Conservation (phyloP, 75 land plant genomes). For the Cupressus sempervirens region DNA sequence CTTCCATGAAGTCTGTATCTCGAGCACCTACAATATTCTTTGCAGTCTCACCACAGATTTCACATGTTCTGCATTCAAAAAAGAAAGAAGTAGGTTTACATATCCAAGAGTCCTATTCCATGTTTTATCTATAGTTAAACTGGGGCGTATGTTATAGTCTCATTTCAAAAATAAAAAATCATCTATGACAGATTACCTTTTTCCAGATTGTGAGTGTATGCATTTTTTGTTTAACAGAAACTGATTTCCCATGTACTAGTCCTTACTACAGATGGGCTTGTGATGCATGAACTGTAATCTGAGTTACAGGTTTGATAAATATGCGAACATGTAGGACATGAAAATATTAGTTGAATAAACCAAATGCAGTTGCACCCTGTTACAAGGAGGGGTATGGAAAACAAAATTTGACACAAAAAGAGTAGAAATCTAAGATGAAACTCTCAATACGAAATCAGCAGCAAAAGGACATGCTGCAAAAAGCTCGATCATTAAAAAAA, state of each 20-base stretch:
- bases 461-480: not conserved
- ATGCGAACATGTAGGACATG: not conserved
- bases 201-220: not conserved
- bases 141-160: not conserved
- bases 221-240: not conserved
- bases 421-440: not conserved
- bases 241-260: not conserved
- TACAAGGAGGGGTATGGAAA: not conserved
- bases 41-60: conserved; percentile 55
- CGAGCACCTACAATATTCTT: conserved; percentile 35
- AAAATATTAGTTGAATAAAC: not conserved
- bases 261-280: not conserved
- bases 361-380: not conserved
- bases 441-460: not conserved
- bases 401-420: not conserved
- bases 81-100: not conserved
- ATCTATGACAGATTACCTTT: not conserved
- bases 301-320: not conserved
- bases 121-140: not conserved
- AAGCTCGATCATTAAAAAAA: not conserved
- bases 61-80: conserved; percentile 35
- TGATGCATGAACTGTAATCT: not conserved
- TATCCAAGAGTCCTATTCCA: not conserved
- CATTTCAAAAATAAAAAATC: not conserved
- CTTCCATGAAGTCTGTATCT: conserved; percentile 34